These are phyloP conservation scores for Fragaria nilgerrensis DNA, from an alignment of 306 rosid genomes.

Conservation along the genomic window DNA sequence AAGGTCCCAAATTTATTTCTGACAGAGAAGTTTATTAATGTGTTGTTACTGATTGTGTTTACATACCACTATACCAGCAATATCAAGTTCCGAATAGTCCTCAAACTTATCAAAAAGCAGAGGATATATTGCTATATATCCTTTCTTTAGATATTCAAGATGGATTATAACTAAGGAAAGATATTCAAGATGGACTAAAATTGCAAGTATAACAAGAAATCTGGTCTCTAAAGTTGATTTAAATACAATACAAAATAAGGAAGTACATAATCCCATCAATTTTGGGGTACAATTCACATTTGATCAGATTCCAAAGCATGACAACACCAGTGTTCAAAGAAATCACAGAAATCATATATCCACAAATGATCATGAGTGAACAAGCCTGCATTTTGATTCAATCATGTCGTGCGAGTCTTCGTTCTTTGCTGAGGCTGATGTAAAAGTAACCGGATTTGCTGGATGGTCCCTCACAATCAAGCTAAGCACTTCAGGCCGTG, in stretches of 20 bases:
- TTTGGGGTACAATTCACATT: background rate
- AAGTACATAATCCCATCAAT: background rate
- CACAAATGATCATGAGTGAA: conserved; percentile 13
- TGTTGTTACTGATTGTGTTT: too few species aligned
- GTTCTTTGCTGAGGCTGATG: conserved; percentile 46
- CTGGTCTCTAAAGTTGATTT: background rate
- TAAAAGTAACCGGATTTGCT: conserved; percentile 58
- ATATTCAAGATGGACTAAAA: too few species aligned
- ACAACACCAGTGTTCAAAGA: background rate
- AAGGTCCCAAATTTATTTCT: too few species aligned
- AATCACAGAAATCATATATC: background rate
- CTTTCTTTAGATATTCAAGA: background rate
- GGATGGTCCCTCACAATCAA: conserved; percentile 78
- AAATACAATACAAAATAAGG: too few species aligned
- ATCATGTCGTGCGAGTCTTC: conserved; percentile 41
- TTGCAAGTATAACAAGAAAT: background rate
- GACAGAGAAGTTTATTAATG: too few species aligned
- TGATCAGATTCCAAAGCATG: background rate
- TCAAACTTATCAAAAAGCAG: too few species aligned
- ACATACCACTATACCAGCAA: too few species aligned
- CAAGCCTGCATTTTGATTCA: conserved; percentile 24
- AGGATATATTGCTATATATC: too few species aligned
- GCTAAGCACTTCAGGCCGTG: conserved; percentile 88
- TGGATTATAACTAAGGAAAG: background rate
- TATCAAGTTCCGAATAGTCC: too few species aligned